These are phyloP conservation scores for Trypanosoma boissoni DNA, from an alignment of 208 protist genomes.

Conservation along the genomic window DNA sequence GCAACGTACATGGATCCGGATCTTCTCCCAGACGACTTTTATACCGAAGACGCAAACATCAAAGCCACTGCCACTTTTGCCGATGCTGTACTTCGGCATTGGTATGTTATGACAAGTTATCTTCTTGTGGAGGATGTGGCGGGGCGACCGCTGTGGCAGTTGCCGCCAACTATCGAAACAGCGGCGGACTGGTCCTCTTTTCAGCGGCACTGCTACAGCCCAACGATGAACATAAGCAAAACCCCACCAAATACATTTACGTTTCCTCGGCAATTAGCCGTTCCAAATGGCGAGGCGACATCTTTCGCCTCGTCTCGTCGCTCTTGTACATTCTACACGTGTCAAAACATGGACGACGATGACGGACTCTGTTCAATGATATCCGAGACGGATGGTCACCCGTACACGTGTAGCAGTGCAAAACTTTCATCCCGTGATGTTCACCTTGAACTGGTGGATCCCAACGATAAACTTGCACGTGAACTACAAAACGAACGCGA, in stretches of 20 bases:
- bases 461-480: slow-evolving; percentile 10
- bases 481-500: slow-evolving; percentile 47
- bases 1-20: slow-evolving; percentile 39
- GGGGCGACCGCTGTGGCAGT: slow-evolving; percentile 14
- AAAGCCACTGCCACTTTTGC: slow-evolving; percentile 37
- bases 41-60: slow-evolving; percentile 30
- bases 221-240: neutral
- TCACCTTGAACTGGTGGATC: neutral
- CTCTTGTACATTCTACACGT: slow-evolving; percentile 1
- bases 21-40: slow-evolving; percentile 45
- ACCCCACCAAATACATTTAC: neutral
- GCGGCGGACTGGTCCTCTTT: neutral
- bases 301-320: slow-evolving; percentile 3
- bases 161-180: slow-evolving; percentile 21
- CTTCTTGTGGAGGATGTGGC: slow-evolving; percentile 29
- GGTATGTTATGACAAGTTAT: slow-evolving; percentile 58
- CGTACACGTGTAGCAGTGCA: neutral
- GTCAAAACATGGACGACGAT: slow-evolving; percentile 13
- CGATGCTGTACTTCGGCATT: slow-evolving; percentile 70
- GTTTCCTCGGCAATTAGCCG: neutral
- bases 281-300: neutral
- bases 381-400: slow-evolving; percentile 12
- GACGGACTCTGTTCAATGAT: slow-evolving; percentile 26
- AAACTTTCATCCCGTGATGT: neutral
- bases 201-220: neutral